These are phyloP conservation scores for Lathyrus tuberosus DNA, from an alignment of 306 rosid species.

Conservation along the genomic window DNA sequence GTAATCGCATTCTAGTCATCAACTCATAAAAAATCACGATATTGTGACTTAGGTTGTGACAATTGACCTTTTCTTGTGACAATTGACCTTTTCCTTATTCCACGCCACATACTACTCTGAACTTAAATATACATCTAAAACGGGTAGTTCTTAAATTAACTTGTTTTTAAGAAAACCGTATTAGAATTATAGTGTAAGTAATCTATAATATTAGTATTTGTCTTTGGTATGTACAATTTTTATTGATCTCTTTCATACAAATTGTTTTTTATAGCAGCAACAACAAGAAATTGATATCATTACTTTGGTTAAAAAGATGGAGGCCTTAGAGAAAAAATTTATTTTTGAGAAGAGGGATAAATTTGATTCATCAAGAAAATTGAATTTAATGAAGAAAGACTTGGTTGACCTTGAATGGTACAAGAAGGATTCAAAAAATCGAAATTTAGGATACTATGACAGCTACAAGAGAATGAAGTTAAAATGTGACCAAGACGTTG, in stretches of 20 bases:
- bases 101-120: too few relatives aligned
- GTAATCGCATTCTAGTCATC: background rate
- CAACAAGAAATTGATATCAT: constrained; percentile 9
- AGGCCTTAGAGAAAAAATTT: constrained; percentile 3
- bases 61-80: too few relatives aligned
- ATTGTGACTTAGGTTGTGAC: background rate
- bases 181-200: background rate
- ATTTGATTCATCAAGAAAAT: constrained; percentile 37
- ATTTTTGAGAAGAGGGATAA: background rate
- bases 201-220: background rate
- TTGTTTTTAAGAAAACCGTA: background rate
- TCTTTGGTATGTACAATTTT: background rate
- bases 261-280: constrained; percentile 26
- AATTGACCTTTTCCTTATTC: background rate
- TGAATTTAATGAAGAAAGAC: constrained; percentile 43
- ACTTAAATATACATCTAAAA: too few relatives aligned
- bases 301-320: constrained; percentile 17
- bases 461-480: constrained; percentile 33
- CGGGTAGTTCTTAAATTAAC: background rate
- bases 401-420: constrained; percentile 76
- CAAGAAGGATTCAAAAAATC: constrained; percentile 42
- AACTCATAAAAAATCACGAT: background rate
- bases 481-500: constrained; percentile 22
- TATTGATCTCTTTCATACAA: background rate
- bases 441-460: constrained; percentile 59